A percentile compares a stretch with the other conserved stretches of the same genome.
Evolutionary conservation across 75 land plant species (phyloP).

Genomic region (Larix kaempferi): DNA sequence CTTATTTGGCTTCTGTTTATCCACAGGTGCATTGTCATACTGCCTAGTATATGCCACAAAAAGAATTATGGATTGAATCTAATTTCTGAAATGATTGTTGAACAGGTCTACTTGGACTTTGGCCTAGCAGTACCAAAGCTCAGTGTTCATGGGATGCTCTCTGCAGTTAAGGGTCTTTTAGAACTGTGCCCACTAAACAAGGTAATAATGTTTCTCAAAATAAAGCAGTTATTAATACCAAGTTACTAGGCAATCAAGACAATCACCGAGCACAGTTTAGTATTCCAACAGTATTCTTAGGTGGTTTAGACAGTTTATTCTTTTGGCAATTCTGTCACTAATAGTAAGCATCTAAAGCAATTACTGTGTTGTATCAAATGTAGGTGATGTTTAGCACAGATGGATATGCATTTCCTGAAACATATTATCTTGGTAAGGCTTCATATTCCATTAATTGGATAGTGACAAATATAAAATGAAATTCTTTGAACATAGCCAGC

Average conservation of each 20-base stretch:
- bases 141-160: constrained; percentile 89
- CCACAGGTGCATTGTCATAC: constrained; percentile 54
- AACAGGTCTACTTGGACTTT: constrained; percentile 89
- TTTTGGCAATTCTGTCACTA: background rate
- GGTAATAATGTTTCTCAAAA: constrained; percentile 32
- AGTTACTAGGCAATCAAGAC: background rate
- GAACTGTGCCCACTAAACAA: constrained; percentile 88
- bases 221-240: background rate
- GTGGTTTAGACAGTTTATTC: background rate
- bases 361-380: constrained; percentile 3
- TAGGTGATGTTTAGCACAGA: constrained; percentile 99
- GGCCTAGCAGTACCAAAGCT: constrained; percentile 92
- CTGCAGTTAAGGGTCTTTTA: constrained; percentile 81
- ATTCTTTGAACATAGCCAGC: background rate
- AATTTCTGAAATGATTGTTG: background rate
- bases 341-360: constrained; percentile 7
- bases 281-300: background rate
- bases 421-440: constrained; percentile 76
- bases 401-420: constrained; percentile 97
- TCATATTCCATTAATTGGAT: background rate
- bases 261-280: background rate
- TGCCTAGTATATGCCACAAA: constrained; percentile 3
- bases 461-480: background rate
- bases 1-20: constrained; percentile 92
- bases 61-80: background rate